A percentile compares a stretch with the other conserved stretches of the same genome.
phyloP scores from a whole-genome alignment of 2,329 filamentous ascomycete genomes.

The Trichoderma polysporum region DNA sequence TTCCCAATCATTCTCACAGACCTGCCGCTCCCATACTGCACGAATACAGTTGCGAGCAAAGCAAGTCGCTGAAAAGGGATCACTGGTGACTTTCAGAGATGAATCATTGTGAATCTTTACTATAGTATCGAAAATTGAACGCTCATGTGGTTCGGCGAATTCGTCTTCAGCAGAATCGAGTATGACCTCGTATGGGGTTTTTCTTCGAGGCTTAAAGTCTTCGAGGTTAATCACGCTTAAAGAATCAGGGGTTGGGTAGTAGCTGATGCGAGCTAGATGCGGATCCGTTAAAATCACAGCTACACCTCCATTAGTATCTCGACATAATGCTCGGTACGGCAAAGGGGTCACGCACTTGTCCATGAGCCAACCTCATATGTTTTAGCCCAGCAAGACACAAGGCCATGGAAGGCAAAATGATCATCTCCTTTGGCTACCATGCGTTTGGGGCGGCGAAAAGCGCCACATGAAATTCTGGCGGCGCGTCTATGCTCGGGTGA shows the following conservation, averaged over 20 bases:
- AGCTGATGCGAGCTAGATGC: neutral
- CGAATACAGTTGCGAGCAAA: neutral
- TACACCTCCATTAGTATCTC: neutral
- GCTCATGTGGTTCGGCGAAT: neutral
- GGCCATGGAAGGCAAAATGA: neutral
- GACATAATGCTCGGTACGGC: too few relatives aligned
- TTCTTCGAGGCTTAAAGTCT: rapidly evolving
- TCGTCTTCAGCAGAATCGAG: neutral
- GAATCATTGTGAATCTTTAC: neutral
- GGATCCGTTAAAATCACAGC: neutral
- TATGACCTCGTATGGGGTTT: neutral
- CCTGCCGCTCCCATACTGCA: neutral
- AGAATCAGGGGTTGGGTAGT: neutral
- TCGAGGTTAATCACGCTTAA: neutral
- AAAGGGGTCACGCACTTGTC: neutral
- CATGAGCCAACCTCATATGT: neutral
- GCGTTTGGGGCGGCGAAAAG: neutral
- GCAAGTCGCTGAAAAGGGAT: neutral
- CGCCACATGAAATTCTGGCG: neutral
- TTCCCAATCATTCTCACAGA: neutral
- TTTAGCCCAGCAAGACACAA: neutral
- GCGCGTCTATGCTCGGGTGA: neutral
- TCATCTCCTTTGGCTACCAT: too few relatives aligned
- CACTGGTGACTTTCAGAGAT: neutral
- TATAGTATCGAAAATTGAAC: neutral